Base-by-base conservation (phyloP, 768 basidiomycete species). In the Sistotremastrum suecicum region DNA sequence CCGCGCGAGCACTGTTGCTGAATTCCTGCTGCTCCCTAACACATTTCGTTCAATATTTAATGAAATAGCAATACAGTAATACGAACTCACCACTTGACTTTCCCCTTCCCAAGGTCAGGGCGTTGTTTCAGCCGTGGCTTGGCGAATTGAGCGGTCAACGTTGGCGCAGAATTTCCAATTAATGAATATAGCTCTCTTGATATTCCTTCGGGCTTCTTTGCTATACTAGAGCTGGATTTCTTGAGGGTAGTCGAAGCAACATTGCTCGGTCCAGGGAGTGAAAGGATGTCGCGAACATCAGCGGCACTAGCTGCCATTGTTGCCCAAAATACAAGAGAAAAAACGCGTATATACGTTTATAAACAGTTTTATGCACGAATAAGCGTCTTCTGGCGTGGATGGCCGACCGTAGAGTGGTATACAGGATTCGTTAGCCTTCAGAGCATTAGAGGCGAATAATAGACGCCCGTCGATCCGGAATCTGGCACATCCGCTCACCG, bases 161-260 rank as follows among this genome's bases (percentile, higher is more conserved):
- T 79, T 0, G 94, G 91, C 7, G 84, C 83, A 41, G 87, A 84
- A 49, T 88, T 80, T n/a, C 94, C 94, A 52, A 99, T 97, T 48
- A 99, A 76, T 1, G 85, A 80, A 64, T 85, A 97, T 2, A 99
- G 72, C 61, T 97, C 92, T 53, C 91, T 71, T 0, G 90, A 83
- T 49, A 97, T 91, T 12, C 94, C 92, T 12, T 90, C 87, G 3
- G 86, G 86, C 62, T 85, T 88, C 56, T 74, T 72, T n/a, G 65
- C 45, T 28, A 58, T 34, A 3, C 63, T 48, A 10, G 54, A 49
- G 4, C 41, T 11, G 9, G 49, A 36, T 53, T 74, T 81, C 54
- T 72, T 74, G 5, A 69, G 56, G 5, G 66, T 58, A 32, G 68
- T 56, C 3, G 67, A 63, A 3, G 52, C 48, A 5, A 69, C 60